Percentiles rank a stretch among this genome's conserved stretches.
Conservation (phyloP, 768 basidiomycete genomes). For the Boletus rubescentipes region DNA sequence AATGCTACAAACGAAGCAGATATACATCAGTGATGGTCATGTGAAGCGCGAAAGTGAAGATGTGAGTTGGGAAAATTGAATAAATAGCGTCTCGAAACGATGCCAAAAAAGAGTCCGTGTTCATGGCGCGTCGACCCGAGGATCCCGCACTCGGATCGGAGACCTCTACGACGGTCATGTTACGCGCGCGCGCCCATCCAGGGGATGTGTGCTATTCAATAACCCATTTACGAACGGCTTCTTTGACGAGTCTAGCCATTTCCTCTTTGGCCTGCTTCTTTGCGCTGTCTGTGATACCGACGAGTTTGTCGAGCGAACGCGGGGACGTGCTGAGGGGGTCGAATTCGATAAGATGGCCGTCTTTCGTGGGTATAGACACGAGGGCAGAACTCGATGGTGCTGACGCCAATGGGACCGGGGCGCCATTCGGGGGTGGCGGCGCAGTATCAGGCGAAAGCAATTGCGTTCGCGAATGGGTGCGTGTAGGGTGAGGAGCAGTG, state of each 20-base stretch:
- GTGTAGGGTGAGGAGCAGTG: slow-evolving; percentile 6
- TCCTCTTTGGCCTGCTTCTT: slow-evolving; percentile 81
- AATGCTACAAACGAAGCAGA: slow-evolving; percentile 17
- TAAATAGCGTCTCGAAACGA: slow-evolving; percentile 11
- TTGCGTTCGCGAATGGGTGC: slow-evolving; percentile 39
- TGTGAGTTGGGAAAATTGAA: slow-evolving; percentile 5
- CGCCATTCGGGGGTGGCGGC: neutral
- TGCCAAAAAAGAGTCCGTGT: slow-evolving; percentile 3
- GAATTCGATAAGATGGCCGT: slow-evolving; percentile 82
- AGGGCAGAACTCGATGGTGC: slow-evolving; percentile 37
- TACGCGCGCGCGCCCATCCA: no score
- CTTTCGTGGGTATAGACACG: slow-evolving; percentile 75
- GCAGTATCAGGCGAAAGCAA: slow-evolving; percentile 4
- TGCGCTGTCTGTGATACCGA: slow-evolving; percentile 77
- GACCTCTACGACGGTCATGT: neutral
- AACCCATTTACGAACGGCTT: slow-evolving; percentile 77
- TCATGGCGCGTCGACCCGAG: neutral
- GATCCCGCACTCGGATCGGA: neutral
- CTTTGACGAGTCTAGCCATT: slow-evolving; percentile 68
- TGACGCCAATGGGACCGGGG: neutral
- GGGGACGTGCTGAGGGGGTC: slow-evolving; percentile 78
- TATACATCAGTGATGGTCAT: slow-evolving; percentile 15
- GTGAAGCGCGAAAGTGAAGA: neutral
- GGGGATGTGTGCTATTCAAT: slow-evolving; percentile 35
- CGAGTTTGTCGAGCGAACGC: slow-evolving; percentile 67